Conservation (phyloP, 2,329 filamentous ascomycete species). For the Teratosphaeria zuluensis region DNA sequence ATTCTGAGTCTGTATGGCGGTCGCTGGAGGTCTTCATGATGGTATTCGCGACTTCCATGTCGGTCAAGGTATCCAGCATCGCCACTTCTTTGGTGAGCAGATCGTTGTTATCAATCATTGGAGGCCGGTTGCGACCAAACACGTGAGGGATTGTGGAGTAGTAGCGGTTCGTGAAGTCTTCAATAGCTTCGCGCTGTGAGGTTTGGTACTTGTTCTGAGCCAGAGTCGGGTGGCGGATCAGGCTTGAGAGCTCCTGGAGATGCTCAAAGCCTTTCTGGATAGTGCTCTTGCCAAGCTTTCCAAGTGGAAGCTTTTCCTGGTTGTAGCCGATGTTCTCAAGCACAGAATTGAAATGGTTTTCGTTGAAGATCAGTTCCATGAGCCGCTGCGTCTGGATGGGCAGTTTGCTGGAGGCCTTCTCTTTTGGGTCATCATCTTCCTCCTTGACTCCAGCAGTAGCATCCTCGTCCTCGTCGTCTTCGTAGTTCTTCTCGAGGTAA, state of each 20-base stretch:
- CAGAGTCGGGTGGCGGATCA: constrained; percentile 45
- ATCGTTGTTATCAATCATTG: constrained; percentile 48
- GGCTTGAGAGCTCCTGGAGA: constrained; percentile 62
- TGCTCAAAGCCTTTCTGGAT: constrained; percentile 65
- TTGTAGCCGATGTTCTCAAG: constrained; percentile 64
- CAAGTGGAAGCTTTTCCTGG: constrained; percentile 66
- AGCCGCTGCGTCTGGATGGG: constrained; percentile 53
- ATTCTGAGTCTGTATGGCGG: constrained; percentile 17
- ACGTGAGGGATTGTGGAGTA: constrained; percentile 74
- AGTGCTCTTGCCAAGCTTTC: constrained; percentile 72
- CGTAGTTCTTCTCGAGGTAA: constrained; percentile 70
- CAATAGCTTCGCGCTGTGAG: constrained; percentile 35
- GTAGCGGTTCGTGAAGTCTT: constrained; percentile 64
- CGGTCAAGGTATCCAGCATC: constrained; percentile 67
- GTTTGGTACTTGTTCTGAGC: constrained; percentile 28
- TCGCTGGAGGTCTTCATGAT: constrained; percentile 59
- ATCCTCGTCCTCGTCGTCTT: constrained; percentile 42
- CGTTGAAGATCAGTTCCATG: constrained; percentile 77
- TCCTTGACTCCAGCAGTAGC: constrained; percentile 14
- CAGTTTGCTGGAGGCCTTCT: constrained; percentile 48
- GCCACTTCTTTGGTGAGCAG: constrained; percentile 67
- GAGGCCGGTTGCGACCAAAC: constrained; percentile 65
- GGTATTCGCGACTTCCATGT: constrained; percentile 73
- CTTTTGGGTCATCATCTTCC: constrained; percentile 10
- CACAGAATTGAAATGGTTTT: constrained; percentile 56